A percentile compares a stretch with the other conserved stretches of the same genome.
Evolutionary conservation across 2,329 filamentous ascomycete genomes (phyloP).

Genomic region (Sordariomycetes sp.): DNA sequence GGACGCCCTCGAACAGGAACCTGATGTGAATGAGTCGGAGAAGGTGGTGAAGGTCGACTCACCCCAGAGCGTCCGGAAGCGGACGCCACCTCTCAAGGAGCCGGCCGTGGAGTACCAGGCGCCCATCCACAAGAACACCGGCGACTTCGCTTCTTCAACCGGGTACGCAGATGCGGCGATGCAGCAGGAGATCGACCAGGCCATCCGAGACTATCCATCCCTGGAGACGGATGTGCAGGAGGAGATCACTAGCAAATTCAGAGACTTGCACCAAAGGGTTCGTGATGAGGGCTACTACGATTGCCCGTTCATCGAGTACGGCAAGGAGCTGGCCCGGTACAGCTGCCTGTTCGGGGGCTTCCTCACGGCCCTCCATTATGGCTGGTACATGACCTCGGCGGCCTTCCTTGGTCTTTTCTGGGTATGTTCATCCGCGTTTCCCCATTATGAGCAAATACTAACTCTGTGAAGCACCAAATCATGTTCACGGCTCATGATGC

Average conservation of each 20-base stretch:
- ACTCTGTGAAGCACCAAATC: constrained; percentile 44
- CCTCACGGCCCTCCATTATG: constrained; percentile 28
- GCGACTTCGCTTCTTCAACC: constrained; percentile 7
- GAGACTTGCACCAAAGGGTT: constrained; percentile 41
- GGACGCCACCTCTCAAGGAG: neutral
- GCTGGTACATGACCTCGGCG: constrained; percentile 48
- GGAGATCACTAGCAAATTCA: constrained; percentile 44
- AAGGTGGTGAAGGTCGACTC: neutral
- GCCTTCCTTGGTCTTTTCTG: constrained; percentile 52
- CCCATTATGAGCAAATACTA: neutral
- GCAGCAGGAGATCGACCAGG: constrained; percentile 22
- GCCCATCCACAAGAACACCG: neutral
- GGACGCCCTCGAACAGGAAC: neutral
- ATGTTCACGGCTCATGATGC: constrained; percentile 60
- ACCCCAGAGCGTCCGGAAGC: neutral
- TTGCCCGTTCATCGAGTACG: constrained; percentile 48
- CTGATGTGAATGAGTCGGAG: neutral
- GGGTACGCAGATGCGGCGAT: constrained; percentile 24
- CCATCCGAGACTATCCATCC: constrained; percentile 34
- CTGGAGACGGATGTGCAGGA: constrained; percentile 42
- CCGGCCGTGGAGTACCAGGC: neutral
- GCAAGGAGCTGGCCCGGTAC: constrained; percentile 46
- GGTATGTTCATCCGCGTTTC: constrained; percentile 22
- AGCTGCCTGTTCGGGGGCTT: constrained; percentile 36
- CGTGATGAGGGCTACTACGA: constrained; percentile 45